Percentiles rank a stretch among this genome's conserved stretches.
Conservation (phyloP, 2,329 filamentous ascomycete species). For the Juglanconis oblonga region DNA sequence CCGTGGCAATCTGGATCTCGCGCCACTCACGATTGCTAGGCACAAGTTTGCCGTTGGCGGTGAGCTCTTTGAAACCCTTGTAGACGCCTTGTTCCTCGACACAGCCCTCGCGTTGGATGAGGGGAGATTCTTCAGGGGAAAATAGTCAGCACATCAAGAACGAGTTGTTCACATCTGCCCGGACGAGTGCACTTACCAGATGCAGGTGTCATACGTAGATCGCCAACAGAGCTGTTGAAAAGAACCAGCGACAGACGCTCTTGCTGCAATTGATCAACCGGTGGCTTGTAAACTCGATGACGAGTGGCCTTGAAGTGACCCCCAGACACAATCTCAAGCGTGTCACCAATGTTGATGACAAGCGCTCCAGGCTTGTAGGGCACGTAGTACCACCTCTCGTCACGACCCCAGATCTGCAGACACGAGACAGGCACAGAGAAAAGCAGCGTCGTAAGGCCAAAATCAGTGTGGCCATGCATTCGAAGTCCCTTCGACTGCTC, state of each 20-base stretch:
- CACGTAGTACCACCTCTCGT: constrained; percentile 45
- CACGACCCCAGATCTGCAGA: constrained; percentile 42
- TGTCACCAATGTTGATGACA: constrained; percentile 48
- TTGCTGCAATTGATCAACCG: constrained; percentile 36
- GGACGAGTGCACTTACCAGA: constrained; percentile 1
- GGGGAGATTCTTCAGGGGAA: constrained; percentile 23
- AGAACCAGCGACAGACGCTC: constrained; percentile 41
- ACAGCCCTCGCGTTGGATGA: constrained; percentile 37
- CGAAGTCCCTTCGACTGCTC: constrained; percentile 36
- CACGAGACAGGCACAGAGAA: constrained; percentile 46
- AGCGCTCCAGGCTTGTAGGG: constrained; percentile 42
- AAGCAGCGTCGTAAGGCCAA: constrained; percentile 42
- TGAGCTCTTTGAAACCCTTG: constrained; percentile 42
- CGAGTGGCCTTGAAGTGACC: constrained; percentile 45
- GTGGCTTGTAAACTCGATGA: constrained; percentile 41
- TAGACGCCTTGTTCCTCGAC: constrained; percentile 43
- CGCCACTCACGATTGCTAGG: constrained; percentile 46
- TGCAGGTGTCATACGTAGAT: constrained; percentile 40
- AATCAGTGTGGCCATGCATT: constrained; percentile 47
- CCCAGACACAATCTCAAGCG: constrained; percentile 42
- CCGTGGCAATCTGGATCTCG: constrained; percentile 46
- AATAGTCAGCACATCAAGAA: neutral
- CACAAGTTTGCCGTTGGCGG: constrained; percentile 36
- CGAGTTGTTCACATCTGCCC: neutral
- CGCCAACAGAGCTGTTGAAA: constrained; percentile 44